Evolutionary conservation across 441 rosid genomes (phyloP).

Genomic region (Croton laevigatus): DNA sequence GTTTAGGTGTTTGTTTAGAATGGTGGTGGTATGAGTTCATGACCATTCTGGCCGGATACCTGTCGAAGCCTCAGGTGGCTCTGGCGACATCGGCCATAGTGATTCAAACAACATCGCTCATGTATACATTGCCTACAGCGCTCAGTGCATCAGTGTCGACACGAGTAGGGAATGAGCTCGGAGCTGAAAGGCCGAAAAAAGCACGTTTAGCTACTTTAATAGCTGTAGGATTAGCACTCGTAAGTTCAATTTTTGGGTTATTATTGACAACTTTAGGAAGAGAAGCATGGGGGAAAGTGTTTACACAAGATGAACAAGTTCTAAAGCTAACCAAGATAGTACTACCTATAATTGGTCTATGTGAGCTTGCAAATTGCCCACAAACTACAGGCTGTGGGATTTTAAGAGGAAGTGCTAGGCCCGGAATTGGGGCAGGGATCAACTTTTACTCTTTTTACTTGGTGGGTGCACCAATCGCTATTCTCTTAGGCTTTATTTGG

Average conservation of each 20-base stretch:
- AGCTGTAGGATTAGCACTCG: constrained; percentile 48
- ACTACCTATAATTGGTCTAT: constrained; percentile 73
- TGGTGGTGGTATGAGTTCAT: constrained; percentile 99
- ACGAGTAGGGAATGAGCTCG: constrained; percentile 82
- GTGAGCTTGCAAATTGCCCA: constrained; percentile 93
- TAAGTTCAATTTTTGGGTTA: constrained; percentile 52
- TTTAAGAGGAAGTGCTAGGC: constrained; percentile 86
- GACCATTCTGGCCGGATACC: constrained; percentile 76
- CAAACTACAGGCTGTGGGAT: constrained; percentile 92
- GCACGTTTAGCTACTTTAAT: constrained; percentile 54
- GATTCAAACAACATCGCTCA: constrained; percentile 76
- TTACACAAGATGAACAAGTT: constrained; percentile 55
- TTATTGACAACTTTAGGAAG: constrained; percentile 59
- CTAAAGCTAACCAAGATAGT: constrained; percentile 53
- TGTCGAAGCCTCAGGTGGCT: constrained; percentile 49
- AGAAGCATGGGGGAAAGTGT: constrained; percentile 62
- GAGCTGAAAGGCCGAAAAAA: constrained; percentile 58
- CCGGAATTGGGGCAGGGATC: constrained; percentile 67
- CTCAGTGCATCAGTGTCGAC: constrained; percentile 72
- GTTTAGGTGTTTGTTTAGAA: constrained; percentile 77
- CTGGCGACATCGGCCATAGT: constrained; percentile 72
- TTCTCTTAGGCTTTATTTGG: constrained; percentile 57
- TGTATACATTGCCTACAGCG: constrained; percentile 82
- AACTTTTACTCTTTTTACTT: constrained; percentile 84
- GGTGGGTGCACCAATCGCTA: constrained; percentile 87